A percentile compares a stretch with the other conserved stretches of the same genome.
phyloP scores from a whole-genome alignment of 495 filamentous ascomycete genomes.

The Tuber magnatum region DNA sequence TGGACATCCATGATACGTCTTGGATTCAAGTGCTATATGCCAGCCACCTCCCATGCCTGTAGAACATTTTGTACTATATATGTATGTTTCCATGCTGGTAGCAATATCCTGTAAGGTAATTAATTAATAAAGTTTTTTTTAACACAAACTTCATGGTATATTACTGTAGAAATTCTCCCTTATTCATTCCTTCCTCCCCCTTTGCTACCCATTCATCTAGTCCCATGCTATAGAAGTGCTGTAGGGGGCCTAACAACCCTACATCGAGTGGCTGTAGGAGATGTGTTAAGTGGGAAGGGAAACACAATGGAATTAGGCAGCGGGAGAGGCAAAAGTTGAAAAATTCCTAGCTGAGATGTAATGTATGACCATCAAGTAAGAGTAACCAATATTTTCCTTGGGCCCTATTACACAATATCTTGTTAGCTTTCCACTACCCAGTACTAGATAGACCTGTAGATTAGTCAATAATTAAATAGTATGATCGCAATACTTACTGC shows the following conservation, averaged over 20 bases:
- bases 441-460: too few relatives aligned
- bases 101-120: slow-evolving; percentile 4
- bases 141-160: background rate
- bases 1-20: background rate
- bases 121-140: background rate
- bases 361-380: slow-evolving; percentile 26
- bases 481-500: background rate
- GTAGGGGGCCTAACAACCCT: slow-evolving; percentile 14
- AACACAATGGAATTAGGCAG: slow-evolving; percentile 14
- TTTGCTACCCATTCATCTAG: slow-evolving; percentile 15
- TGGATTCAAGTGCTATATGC: slow-evolving; percentile 12
- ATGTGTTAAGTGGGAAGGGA: slow-evolving; percentile 22
- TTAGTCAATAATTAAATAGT: background rate
- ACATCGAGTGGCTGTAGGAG: slow-evolving; percentile 25
- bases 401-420: slow-evolving; percentile 8
- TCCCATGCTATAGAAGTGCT: slow-evolving; percentile 13
- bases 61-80: slow-evolving; percentile 10
- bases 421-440: too few relatives aligned
- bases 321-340: slow-evolving; percentile 18
- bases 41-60: slow-evolving; percentile 4
- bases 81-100: background rate
- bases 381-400: slow-evolving; percentile 5
- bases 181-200: slow-evolving; percentile 15
- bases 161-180: slow-evolving; percentile 9
- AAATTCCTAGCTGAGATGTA: slow-evolving; percentile 12